Evolutionary conservation across 495 filamentous ascomycete genomes (phyloP).

Genomic region (Lindgomyces ingoldianus): DNA sequence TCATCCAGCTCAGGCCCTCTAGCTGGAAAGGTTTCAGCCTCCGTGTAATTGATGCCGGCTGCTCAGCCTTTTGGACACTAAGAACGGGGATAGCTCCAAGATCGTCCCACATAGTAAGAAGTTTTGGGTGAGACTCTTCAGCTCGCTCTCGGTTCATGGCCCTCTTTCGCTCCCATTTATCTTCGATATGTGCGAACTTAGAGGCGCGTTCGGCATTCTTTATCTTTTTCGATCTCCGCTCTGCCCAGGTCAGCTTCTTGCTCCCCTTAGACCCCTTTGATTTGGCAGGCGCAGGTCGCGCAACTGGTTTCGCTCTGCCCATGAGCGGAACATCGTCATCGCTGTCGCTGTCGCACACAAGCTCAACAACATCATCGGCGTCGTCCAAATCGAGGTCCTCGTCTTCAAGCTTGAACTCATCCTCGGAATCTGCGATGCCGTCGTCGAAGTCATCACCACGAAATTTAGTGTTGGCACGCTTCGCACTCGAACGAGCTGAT

Average conservation of each 20-base stretch:
- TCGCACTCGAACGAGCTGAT: conserved; percentile 22
- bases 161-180: conserved; percentile 41
- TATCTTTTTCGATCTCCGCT: conserved; percentile 15
- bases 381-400: not conserved
- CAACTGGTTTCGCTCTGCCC: not conserved
- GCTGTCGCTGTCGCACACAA: conserved; percentile 26
- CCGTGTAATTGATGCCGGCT: conserved; percentile 76
- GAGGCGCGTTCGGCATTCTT: not conserved
- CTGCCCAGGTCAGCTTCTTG: not conserved
- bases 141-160: conserved; percentile 64
- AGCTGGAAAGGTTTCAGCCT: conserved; percentile 89
- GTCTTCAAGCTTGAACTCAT: conserved; percentile 19
- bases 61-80: conserved; percentile 63
- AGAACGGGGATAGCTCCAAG: conserved; percentile 68
- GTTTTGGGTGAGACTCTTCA: conserved; percentile 71
- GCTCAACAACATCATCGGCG: conserved; percentile 7
- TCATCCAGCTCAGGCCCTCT: conserved; percentile 93
- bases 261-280: not conserved
- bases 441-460: conserved; percentile 13
- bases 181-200: conserved; percentile 33
- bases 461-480: not conserved
- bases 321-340: conserved; percentile 22
- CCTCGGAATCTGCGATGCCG: not conserved
- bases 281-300: not conserved
- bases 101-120: conserved; percentile 80